Evolutionary conservation across 352 stramenopile genomes (phyloP).

Genomic region (Thalassiosira mediterranea): DNA sequence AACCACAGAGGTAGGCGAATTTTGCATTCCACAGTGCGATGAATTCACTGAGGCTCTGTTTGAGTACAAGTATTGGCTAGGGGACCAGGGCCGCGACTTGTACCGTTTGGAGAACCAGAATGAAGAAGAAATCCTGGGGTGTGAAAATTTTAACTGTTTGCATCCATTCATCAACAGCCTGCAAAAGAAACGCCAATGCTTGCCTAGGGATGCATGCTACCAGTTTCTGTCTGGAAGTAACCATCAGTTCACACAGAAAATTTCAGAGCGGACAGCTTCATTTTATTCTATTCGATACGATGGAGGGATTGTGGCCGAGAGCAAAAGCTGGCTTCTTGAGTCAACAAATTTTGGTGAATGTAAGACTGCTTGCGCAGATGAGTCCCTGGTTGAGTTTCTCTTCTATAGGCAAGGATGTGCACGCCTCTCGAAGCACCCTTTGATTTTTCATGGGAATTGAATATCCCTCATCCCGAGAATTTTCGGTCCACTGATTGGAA

Average conservation of each 20-base stretch:
- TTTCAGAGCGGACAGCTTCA: neutral
- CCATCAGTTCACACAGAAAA: too few species aligned
- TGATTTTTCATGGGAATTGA: neutral
- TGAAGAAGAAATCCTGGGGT: neutral
- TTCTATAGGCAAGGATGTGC: neutral
- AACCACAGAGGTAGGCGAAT: neutral
- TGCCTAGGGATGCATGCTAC: slow-evolving; percentile 6
- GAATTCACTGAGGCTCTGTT: neutral
- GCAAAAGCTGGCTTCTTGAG: neutral
- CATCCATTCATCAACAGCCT: neutral
- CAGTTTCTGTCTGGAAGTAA: neutral
- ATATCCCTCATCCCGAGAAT: neutral
- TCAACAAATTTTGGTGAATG: slow-evolving; percentile 4
- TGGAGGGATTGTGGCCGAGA: neutral
- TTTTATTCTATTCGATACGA: neutral
- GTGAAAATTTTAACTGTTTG: too few species aligned
- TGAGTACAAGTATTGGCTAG: neutral
- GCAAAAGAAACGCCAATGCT: slow-evolving; percentile 2
- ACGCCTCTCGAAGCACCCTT: neutral
- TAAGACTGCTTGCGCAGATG: neutral
- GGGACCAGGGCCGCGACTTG: neutral
- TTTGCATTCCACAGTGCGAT: neutral
- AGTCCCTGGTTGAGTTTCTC: slow-evolving; percentile 1
- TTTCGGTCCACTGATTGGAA: too few species aligned
- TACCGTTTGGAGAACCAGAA: slow-evolving; percentile 2